Evolutionary conservation across 1,284 basidiomycete species (phyloP), one percentile per base, ranked within the genome.

Genomic region (Ganoderma lingzhi): DNA sequence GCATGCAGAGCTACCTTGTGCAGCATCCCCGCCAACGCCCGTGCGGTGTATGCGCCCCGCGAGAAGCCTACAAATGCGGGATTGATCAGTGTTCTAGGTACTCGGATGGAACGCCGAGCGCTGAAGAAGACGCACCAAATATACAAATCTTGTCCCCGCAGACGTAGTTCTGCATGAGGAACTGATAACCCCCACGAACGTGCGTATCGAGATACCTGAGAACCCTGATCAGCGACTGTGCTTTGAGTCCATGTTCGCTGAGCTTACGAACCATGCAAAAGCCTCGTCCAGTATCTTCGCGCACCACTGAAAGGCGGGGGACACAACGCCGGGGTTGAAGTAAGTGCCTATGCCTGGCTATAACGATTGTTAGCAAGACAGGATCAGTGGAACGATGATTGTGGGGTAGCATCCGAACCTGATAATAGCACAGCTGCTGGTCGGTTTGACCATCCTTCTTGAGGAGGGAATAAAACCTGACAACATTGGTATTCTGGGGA

Each of bases 111-210:
- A 30, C 17, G 48, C 48, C 23, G 48, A 53, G 23, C 48, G 48
- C 48, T 53, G 2, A n/a, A 5, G 39, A 48, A 23, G 45, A 83
- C 77, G 82, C 84, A 71, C 85, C 84, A 73, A 89, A 88, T 23
- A 89, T 81, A 73, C 84, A 87, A 37, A 88, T 88, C 67, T 81
- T 85, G 73, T 88, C 84, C 10, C 83, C 84, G 23, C 77, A 76
- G 19, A 79, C 76, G 71, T 86, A 89, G 73, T 88, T 90, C 75
- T 90, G 85, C 87, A 90, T 90, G 53, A 92, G 77, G 74, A 90
- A 92, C 66, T 84, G 81, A 74, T 91, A 91, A 0, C 89, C 89
- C 60, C 82, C 88, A 81, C 85, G 86, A 67, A 88, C 84, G 76
- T 89, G 87, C 12, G 81, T 80, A 69, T 85, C 82, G 9, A 88